Evolutionary conservation across 352 stramenopile genomes (phyloP).

Genomic region (Pythium sp.): DNA sequence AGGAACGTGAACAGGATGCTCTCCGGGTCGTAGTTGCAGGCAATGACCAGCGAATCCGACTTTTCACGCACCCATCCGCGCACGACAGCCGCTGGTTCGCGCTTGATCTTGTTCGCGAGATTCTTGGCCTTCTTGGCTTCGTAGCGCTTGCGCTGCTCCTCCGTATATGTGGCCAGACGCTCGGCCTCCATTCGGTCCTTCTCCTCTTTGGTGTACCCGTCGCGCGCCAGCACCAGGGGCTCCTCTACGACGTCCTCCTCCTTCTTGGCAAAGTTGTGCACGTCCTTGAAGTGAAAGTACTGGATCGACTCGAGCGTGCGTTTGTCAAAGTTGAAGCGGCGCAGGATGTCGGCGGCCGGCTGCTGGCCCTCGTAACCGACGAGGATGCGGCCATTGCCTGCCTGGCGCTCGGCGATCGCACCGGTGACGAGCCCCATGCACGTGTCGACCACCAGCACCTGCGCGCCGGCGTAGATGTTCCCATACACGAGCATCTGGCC

Average conservation of each 20-base stretch:
- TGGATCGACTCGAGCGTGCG: slow-evolving; percentile 70
- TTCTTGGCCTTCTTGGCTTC: slow-evolving; percentile 77
- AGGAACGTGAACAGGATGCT: slow-evolving; percentile 84
- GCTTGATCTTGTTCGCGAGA: slow-evolving; percentile 71
- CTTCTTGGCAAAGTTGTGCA: slow-evolving; percentile 41
- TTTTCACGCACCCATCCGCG: slow-evolving; percentile 67
- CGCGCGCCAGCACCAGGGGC: slow-evolving; percentile 35
- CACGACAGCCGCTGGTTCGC: slow-evolving; percentile 64
- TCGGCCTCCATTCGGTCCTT: slow-evolving; percentile 60
- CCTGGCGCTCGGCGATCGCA: slow-evolving; percentile 82
- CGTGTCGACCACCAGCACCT: slow-evolving; percentile 92
- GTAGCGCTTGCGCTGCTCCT: slow-evolving; percentile 74
- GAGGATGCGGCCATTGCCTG: slow-evolving; percentile 66
- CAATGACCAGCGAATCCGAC: slow-evolving; percentile 89
- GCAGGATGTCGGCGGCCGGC: slow-evolving; percentile 67
- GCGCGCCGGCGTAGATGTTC: slow-evolving; percentile 88
- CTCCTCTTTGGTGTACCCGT: slow-evolving; percentile 60
- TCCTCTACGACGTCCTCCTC: slow-evolving; percentile 53
- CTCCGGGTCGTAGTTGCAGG: slow-evolving; percentile 89
- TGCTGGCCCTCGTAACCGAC: slow-evolving; percentile 76
- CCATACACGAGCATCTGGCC: slow-evolving; percentile 91
- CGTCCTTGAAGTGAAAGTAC: slow-evolving; percentile 66
- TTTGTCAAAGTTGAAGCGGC: slow-evolving; percentile 87
- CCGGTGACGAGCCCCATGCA: slow-evolving; percentile 91
- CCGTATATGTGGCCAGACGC: slow-evolving; percentile 81